Base-by-base conservation (phyloP, 257 asterid species). In the Salvia rosmarinus region DNA sequence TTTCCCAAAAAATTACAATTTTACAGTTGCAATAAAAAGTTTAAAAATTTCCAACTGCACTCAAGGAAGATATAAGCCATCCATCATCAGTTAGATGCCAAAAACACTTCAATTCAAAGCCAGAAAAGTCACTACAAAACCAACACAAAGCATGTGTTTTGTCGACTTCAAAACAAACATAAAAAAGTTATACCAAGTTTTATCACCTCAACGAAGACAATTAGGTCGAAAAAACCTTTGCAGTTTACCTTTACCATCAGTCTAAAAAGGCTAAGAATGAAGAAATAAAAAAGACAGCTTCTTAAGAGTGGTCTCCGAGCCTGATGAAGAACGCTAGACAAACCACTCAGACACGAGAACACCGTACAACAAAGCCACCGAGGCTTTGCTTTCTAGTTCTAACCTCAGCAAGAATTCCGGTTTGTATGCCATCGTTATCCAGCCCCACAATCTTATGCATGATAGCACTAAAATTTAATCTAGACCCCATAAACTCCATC, bases 181-280 rank as follows among this genome's bases (percentile, higher is more conserved):
- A 67, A 58, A n/a, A n/a, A n/a, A 67, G 65, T 49, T 68, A 35
- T 72, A 78, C 84, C 65, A 71, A 65, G 71, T 55, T 68, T 11
- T 52, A 52, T 55, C 75, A 79, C 35, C 75, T 59, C 78, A 72
- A 71, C 39, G 57, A 75, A 74, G 64, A 64, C 74, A 72, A 72
- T 66, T n/a, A 52, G 34, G 74, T 76, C 71, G 59, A 54, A 42
- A 67, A 55, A 42, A 67, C 71, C 74, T 64, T 19, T 55, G 63
- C 40, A 73, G 57, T 57, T 57, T 44, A 30, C 62, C 67, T 70
- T 62, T 34, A 64, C 50, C 56, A 54, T 55, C 70, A 63, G 60
- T 74, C 84, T 79, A 79, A 81, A 77, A 81, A 34, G 44, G n/a
- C 58, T 16, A 71, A 79, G 76, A 70, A 57, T 64, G 75, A 67